Base-by-base conservation (phyloP, 805 yeast species). In the Lipomyces sp. region DNA sequence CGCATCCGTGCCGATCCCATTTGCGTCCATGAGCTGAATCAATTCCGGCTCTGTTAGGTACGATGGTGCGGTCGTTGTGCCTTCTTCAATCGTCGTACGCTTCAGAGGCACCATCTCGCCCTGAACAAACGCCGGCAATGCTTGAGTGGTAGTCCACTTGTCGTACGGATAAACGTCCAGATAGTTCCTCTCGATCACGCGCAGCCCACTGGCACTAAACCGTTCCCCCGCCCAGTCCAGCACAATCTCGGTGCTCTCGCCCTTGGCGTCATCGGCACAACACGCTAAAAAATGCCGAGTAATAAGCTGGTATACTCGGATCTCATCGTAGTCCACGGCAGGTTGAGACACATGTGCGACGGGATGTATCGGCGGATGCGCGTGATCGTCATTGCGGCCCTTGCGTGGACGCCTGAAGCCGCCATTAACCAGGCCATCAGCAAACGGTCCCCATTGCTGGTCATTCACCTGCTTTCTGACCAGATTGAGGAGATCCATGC, bases 361-460 rank as follows among this genome's bases (percentile, higher is more conserved):
- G 0, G 99, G 99, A 67, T 93, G 97, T 51, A 93, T 93, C 0
- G 99, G 97, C 3, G 98, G 98, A 76, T 93, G 99, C 22, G 98
- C 98, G 64, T 88, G 82, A 70, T 93, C 99, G 63, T 89, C 86
- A 63, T 86, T 83, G 11, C 72, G 75, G 3, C 99, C 99, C 35
- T 74, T 74, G 44, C 98, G 70, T 0, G 99, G 98, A 3, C 63
- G 62, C n/a, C 74, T 62, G 61, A 77, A 85, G n/a, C 49, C 75
- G 31, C 74, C 75, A 2, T 67, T 69, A 7, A 68, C 67, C 6
- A 78, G 45, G 5, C 51, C 10, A 60, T 43, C 58, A 0, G 96
- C 91, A 63, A 85, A 89, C 0, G 57, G 52, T 0, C 95, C 95
- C 96, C 96, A 91, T 2, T 66, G 66, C 2, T 69, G 52, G 44